Evolutionary conservation across 1,284 basidiomycete species (phyloP).

Genomic region (Calocybe gambosa): DNA sequence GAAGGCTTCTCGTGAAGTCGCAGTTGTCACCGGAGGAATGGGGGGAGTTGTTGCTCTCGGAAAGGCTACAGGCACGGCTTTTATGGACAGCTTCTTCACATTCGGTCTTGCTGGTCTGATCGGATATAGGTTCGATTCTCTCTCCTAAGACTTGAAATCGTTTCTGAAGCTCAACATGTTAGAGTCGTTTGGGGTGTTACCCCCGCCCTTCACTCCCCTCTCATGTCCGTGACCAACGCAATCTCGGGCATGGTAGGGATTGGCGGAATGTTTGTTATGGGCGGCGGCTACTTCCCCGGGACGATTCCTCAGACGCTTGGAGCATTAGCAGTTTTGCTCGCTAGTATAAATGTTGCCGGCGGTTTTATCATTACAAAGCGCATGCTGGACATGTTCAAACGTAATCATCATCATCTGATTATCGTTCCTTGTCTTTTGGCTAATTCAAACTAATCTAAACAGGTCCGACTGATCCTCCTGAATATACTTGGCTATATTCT

Average conservation of each 20-base stretch:
- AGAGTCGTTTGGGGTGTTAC: conserved; percentile 84
- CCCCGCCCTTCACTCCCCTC: conserved; percentile 76
- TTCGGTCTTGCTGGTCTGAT: conserved; percentile 79
- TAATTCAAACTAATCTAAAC: conserved; percentile 5
- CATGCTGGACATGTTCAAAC: conserved; percentile 88
- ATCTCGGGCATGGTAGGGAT: conserved; percentile 82
- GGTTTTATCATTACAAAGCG: conserved; percentile 82
- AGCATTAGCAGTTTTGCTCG: conserved; percentile 73
- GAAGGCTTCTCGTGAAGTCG: conserved; percentile 68
- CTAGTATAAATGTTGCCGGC: conserved; percentile 79
- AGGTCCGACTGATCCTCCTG: conserved; percentile 78
- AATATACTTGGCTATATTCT: conserved; percentile 77
- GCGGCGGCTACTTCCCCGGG: conserved; percentile 75
- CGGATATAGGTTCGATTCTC: conserved; percentile 47
- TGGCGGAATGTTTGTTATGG: conserved; percentile 84
- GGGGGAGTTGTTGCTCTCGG: conserved; percentile 66
- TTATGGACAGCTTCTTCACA: conserved; percentile 83
- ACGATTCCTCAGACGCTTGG: conserved; percentile 76
- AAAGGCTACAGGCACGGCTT: conserved; percentile 69
- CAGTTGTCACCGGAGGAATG: conserved; percentile 68
- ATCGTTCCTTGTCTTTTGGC: not conserved
- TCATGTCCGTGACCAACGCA: conserved; percentile 83
- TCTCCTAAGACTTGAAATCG: not conserved
- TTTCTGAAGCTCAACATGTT: not conserved
- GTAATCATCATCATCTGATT: conserved; percentile 34